Conservation (phyloP, 805 yeast species). For the Pichia nakasei region DNA sequence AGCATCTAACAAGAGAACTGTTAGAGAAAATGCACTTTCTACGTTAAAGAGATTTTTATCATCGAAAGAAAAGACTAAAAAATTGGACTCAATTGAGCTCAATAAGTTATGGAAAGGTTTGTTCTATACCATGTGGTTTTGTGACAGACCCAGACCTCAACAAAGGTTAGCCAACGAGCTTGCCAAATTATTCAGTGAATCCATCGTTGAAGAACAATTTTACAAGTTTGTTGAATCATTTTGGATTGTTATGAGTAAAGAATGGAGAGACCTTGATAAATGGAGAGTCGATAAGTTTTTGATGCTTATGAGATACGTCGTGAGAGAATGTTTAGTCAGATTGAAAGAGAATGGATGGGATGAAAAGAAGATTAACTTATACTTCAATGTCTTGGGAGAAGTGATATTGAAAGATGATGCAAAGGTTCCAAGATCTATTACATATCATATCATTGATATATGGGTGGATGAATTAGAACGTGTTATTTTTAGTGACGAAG, state of each 20-base stretch:
- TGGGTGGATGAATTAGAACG: constrained; percentile 76
- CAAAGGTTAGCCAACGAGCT: constrained; percentile 70
- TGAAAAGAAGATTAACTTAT: constrained; percentile 34
- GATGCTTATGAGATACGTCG: constrained; percentile 67
- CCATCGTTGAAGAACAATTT: constrained; percentile 35
- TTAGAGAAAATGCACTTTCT: constrained; percentile 65
- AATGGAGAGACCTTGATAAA: constrained; percentile 81
- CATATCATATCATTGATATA: constrained; percentile 80
- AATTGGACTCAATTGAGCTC: constrained; percentile 44
- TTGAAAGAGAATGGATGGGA: constrained; percentile 50
- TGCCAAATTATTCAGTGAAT: constrained; percentile 43
- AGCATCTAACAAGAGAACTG: constrained; percentile 73
- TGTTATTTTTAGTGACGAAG: constrained; percentile 42
- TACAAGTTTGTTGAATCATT: constrained; percentile 58
- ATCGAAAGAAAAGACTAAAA: constrained; percentile 32
- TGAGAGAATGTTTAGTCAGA: constrained; percentile 55
- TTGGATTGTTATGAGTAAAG: constrained; percentile 69
- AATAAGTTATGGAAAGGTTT: constrained; percentile 95
- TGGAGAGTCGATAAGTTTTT: constrained; percentile 84
- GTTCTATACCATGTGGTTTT: constrained; percentile 91
- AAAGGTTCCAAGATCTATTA: constrained; percentile 62
- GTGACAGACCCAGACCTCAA: constrained; percentile 90
- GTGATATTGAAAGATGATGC: constrained; percentile 43
- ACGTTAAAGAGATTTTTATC: constrained; percentile 52
- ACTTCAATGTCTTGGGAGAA: constrained; percentile 28